Conservation (phyloP, 192 early-diverging fungal species). For the Podila epigama region DNA sequence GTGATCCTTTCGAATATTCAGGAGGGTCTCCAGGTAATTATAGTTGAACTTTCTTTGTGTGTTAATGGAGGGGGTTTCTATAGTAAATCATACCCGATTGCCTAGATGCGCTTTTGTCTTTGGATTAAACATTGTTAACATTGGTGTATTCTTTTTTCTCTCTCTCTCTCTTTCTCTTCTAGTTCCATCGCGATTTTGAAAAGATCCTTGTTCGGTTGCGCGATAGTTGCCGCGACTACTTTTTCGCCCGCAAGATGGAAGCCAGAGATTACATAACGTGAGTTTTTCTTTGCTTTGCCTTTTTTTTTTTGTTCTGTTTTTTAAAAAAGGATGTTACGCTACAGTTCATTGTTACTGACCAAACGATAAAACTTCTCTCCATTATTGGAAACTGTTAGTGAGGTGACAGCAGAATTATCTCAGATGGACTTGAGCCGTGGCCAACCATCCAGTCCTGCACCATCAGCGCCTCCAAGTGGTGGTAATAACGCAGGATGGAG, state of each 20-base stretch:
- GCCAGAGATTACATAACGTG: constrained; percentile 59
- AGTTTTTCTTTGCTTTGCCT: not conserved
- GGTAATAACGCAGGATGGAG: constrained; percentile 18
- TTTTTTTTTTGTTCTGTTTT: not conserved
- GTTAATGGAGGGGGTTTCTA: too few species aligned
- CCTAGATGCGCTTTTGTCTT: not conserved
- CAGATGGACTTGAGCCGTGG: constrained; percentile 18
- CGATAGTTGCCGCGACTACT: constrained; percentile 74
- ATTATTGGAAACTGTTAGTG: constrained; percentile 3
- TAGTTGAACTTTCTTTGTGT: too few species aligned
- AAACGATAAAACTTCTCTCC: not conserved
- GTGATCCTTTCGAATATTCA: constrained; percentile 77
- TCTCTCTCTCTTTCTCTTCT: too few species aligned
- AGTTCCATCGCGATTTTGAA: constrained; percentile 62
- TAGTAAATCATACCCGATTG: too few species aligned
- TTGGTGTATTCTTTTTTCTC: not conserved
- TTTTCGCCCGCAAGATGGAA: constrained; percentile 72
- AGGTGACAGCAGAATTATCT: constrained; percentile 31
- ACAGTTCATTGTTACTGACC: not conserved
- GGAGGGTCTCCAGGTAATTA: constrained; percentile 83
- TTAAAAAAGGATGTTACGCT: not conserved
- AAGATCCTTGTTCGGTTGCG: constrained; percentile 66
- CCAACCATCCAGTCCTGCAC: constrained; percentile 27
- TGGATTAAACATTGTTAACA: not conserved
- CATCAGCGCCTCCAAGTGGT: not conserved